These are phyloP conservation scores for Aspergillus fumigatiaffinis DNA, from an alignment of 2,329 filamentous ascomycete species.

Conservation along the genomic window DNA sequence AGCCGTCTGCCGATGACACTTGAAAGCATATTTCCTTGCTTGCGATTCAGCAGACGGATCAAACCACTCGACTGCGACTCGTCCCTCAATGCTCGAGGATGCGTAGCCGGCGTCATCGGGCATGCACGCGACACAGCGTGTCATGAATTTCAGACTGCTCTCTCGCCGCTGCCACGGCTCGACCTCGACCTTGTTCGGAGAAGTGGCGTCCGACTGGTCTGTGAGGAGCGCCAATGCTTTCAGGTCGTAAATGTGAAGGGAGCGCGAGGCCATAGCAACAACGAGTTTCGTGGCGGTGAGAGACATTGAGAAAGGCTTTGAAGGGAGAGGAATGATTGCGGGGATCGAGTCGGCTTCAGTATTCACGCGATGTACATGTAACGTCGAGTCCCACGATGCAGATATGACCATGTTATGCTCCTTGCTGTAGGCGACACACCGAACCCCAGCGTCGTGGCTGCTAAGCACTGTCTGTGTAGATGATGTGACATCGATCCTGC, in stretches of 20 bases:
- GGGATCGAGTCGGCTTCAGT: conserved; percentile 47
- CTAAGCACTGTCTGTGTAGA: conserved; percentile 71
- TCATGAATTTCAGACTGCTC: conserved; percentile 94
- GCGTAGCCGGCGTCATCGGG: conserved; percentile 93
- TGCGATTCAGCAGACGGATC: conserved; percentile 84
- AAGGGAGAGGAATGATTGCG: conserved; percentile 68
- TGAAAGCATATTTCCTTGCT: conserved; percentile 95
- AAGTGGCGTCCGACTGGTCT: conserved; percentile 44
- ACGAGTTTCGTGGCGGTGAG: conserved; percentile 80
- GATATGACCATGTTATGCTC: conserved; percentile 77
- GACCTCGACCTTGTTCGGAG: conserved; percentile 47
- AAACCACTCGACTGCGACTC: conserved; percentile 97
- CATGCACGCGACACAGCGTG: conserved; percentile 90
- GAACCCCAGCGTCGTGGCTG: conserved; percentile 74
- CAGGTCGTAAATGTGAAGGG: conserved; percentile 94
- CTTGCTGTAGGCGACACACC: conserved; percentile 76
- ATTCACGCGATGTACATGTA: conserved; percentile 71
- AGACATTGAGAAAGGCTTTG: conserved; percentile 83
- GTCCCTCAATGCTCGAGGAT: conserved; percentile 85
- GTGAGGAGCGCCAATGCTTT: conserved; percentile 57
- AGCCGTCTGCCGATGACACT: conserved; percentile 80
- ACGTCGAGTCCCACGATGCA: conserved; percentile 86
- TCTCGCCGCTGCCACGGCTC: conserved; percentile 91
- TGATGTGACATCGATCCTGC: conserved; percentile 65
- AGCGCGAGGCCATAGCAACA: conserved; percentile 89